Evolutionary conservation across 371 early-diverging fungal species (phyloP), one percentile per base, ranked within the genome.

Genomic region (Rhizopus sp.): DNA sequence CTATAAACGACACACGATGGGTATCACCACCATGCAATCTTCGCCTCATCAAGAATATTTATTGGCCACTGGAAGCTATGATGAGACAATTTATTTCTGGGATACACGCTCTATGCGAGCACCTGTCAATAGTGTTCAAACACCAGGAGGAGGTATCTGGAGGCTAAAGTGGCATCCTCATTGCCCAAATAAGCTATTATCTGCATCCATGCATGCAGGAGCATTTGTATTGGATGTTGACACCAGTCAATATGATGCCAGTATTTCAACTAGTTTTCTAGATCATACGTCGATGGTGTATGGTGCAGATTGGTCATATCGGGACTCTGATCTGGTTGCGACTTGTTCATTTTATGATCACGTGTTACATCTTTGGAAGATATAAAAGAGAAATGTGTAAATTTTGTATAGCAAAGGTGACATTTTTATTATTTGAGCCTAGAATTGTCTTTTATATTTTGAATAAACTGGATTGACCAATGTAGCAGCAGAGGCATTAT

Each of bases 301-400:
- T 67, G 96, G 97, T 37, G 90, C 87, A 0, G 95, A 95, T 69
- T 97, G 96, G 96, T 83, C 87, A 32, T 87, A 79, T 62, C 31
- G n/a, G 10, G 53, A 62, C 23, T 47, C 57, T 9, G 60, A 68
- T 55, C 68, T 92, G 38, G 81, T 93, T 12, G 94, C 88, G 8
- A 91, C 91, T 15, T 95, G 96, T 62, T 95, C 95, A 5, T 97
- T 97, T 66, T 97, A 97, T 66, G 95, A 97, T 69, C 94, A 94
- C 69, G 54, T 83, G 7, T 78, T 93, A 50, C 90, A 90, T 63
- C 71, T 97, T 4, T 97, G 97, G 94, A 68, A 79, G 32, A 17
- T 66, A 42, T 42, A 42, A 42, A 42, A 23, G 23, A 23, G 23
- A 23, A 2, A 23, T 23, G 23, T 23, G 1, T 23, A 23, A 23